These are phyloP conservation scores for Fusarium illudens DNA, from an alignment of 2,329 filamentous ascomycete species.

Conservation along the genomic window DNA sequence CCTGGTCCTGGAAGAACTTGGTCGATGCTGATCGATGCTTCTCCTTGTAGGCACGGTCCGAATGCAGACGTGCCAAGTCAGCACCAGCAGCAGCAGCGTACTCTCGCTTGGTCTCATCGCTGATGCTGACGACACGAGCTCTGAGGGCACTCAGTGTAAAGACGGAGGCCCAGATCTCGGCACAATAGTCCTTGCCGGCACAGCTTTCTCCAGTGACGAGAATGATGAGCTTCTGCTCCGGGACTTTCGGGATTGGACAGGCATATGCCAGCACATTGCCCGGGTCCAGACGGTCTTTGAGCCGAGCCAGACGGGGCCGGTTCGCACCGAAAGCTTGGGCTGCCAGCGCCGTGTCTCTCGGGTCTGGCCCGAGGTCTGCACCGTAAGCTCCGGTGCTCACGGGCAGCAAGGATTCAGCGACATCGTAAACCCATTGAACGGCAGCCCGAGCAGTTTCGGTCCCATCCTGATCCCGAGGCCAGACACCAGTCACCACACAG, in stretches of 20 bases:
- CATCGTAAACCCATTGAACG: conserved; percentile 65
- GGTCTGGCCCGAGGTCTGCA: conserved; percentile 70
- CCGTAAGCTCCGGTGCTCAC: conserved; percentile 62
- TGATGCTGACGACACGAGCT: conserved; percentile 47
- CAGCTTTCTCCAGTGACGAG: conserved; percentile 64
- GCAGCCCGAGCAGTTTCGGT: conserved; percentile 50
- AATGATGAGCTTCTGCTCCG: conserved; percentile 58
- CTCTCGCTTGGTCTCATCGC: conserved; percentile 43
- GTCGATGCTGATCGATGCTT: conserved; percentile 63
- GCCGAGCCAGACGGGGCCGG: conserved; percentile 53
- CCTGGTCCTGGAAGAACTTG: conserved; percentile 58
- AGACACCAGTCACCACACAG: conserved; percentile 70
- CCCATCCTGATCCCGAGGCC: conserved; percentile 62
- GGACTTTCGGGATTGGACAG: conserved; percentile 59
- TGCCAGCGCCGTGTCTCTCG: conserved; percentile 62
- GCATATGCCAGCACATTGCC: conserved; percentile 60
- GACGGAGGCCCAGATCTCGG: conserved; percentile 58
- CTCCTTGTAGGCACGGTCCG: conserved; percentile 69
- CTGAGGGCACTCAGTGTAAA: conserved; percentile 47
- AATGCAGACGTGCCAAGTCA: conserved; percentile 57
- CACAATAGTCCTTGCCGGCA: conserved; percentile 69
- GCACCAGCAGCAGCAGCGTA: conserved; percentile 61
- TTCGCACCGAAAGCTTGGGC: conserved; percentile 66
- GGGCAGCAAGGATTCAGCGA: conserved; percentile 57
- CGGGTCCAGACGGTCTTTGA: conserved; percentile 62